phyloP scores from a whole-genome alignment of 2,329 filamentous ascomycete genomes.

The Microdochium trichocladiopsis region DNA sequence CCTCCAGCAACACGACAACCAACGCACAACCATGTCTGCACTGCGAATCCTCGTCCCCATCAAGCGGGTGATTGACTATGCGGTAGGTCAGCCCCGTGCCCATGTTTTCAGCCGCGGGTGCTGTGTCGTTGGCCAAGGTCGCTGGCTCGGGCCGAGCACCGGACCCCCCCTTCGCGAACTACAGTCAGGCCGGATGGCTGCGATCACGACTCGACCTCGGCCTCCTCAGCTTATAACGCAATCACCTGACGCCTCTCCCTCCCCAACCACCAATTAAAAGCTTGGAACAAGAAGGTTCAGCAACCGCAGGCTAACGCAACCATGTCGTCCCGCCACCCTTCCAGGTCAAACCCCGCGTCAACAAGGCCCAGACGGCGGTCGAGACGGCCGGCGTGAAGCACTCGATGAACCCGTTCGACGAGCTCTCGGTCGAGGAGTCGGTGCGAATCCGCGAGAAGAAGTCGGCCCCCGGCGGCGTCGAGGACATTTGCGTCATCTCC shows the following conservation, averaged over 20 bases:
- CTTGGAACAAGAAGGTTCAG: neutral
- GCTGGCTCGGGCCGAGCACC: conserved; percentile 3
- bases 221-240: too few relatives aligned
- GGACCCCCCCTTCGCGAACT: too few relatives aligned
- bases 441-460: conserved; percentile 90
- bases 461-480: conserved; percentile 63
- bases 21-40: conserved; percentile 42
- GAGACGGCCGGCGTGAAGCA: conserved; percentile 93
- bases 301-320: neutral
- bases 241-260: too few relatives aligned
- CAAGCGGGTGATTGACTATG: conserved; percentile 83
- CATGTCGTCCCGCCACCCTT: neutral
- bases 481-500: conserved; percentile 85
- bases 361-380: conserved; percentile 74
- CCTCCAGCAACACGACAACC: conserved; percentile 12
- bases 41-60: conserved; percentile 73
- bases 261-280: neutral
- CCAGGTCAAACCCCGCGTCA: conserved; percentile 63
- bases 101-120: neutral
- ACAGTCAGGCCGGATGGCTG: too few relatives aligned
- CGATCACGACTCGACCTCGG: too few relatives aligned
- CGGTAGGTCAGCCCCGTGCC: conserved; percentile 42
- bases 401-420: conserved; percentile 98
- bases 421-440: conserved; percentile 94
- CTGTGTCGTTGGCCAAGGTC: neutral